phyloP scores from a whole-genome alignment of 1,284 basidiomycete genomes.

The Thelephora terrestris region DNA sequence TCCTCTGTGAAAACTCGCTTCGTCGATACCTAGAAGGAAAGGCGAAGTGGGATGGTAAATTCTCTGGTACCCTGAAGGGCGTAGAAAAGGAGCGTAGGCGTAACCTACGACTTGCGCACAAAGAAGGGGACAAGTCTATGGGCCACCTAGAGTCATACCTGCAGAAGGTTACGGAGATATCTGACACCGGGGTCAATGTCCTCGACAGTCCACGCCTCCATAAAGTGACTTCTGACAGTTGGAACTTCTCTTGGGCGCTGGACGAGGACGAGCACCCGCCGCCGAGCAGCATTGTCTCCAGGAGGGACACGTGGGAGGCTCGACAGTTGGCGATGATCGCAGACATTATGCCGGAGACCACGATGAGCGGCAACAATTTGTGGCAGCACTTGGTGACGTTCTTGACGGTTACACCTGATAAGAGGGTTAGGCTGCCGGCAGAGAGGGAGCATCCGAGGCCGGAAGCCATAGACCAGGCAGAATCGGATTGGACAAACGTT shows the following conservation, averaged over 20 bases:
- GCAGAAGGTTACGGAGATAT: conserved; percentile 14
- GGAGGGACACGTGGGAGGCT: conserved; percentile 70
- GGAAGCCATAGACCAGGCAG: background rate
- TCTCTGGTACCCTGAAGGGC: conserved; percentile 37
- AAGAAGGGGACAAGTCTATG: conserved; percentile 43
- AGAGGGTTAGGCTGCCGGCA: conserved; percentile 2
- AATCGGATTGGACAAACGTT: background rate
- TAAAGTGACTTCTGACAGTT: conserved; percentile 41
- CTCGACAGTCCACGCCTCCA: conserved; percentile 22
- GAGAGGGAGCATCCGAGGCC: background rate
- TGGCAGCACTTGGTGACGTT: conserved; percentile 59
- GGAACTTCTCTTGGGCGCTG: conserved; percentile 70
- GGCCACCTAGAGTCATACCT: conserved; percentile 32
- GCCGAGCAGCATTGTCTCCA: conserved; percentile 70
- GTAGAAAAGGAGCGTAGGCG: conserved; percentile 53
- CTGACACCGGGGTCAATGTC: conserved; percentile 22
- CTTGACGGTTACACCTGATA: conserved; percentile 34
- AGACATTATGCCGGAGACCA: conserved; percentile 48
- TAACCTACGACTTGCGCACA: conserved; percentile 48
- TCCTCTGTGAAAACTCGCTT: conserved; percentile 52
- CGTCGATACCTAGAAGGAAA: conserved; percentile 56
- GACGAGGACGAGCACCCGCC: conserved; percentile 69
- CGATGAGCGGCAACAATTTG: conserved; percentile 55
- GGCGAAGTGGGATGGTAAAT: conserved; percentile 51
- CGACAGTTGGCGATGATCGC: conserved; percentile 58